Evolutionary conservation across 805 yeast genomes (phyloP), one percentile per base, ranked within the genome.

Genomic region (Ogataea pini): DNA sequence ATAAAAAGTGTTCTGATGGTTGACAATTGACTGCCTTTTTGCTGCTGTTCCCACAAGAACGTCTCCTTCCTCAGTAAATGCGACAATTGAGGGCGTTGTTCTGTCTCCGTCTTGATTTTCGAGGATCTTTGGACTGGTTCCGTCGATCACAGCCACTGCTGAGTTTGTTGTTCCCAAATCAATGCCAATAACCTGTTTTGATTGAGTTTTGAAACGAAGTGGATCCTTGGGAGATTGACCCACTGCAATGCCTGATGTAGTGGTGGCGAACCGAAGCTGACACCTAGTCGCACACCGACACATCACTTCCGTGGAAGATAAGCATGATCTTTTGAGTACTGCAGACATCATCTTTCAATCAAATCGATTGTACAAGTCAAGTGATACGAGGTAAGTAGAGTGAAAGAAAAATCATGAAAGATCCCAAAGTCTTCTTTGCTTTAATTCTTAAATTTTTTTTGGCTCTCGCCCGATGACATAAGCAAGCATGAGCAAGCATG

Each of bases 41-140:
- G 97, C 97, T 57, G 95, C 89, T 51, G 85, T 88, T 72, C 97
- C 97, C 52, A 90, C 96, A 52, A 90, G 75, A 65, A 96, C 84
- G 73, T 88, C 96, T 51, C 92, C 94, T n/a, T 53, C 55, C 69
- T 85, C 84, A 58, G 94, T 86, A 81, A 90, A 90, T 46, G 97
- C 97, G 51, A 90, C 97, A 37, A 90, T 89, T 29, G 97, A 91
- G 27, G 97, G 97, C 17, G 96, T 89, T 44, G 95, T 84, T 61
- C 89, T 77, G 42, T 80, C 75, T 68, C 91, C 91, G 70, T 83
- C 88, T 51, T 80, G 69, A 75, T 87, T 86, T 71, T 88, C 95
- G 51, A 87, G 73, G 54, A 87, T 89, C 70, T 80, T 81, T 50
- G 95, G 92, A 51, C 75, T 68, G 66, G 82, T 78, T 55, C 89